Base-by-base conservation (phyloP, 805 yeast species). In the Starmerella potacharoeniae region DNA sequence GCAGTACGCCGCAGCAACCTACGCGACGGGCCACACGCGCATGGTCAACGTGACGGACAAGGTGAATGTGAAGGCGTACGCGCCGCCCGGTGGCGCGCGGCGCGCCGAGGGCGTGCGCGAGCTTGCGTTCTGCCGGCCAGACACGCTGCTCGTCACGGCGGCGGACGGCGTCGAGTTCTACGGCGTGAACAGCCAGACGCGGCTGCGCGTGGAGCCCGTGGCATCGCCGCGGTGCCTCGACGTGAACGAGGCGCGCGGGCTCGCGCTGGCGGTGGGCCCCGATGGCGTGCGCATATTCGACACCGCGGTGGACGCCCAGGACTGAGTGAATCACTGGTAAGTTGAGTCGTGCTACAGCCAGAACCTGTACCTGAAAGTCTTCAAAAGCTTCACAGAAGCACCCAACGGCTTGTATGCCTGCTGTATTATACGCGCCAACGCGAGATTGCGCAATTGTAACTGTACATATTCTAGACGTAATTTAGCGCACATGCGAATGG, bases 1-100 rank as follows among this genome's bases (percentile, higher is more conserved):
- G 14, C 82, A 80, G 60, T 89, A 77, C 63, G 75, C 91, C 3
- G 71, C 88, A 43, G 86, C 93, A 37, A 80, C 88, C 22, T 81
- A 95, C 14, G 71, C 86, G 55, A 96, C 89, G 67, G 96, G 96
- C 3, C 71, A 49, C 5, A 51, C 56, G 33, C 55, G 58, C 10
- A 29, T 57, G 53, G 29, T 57, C 6, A 33, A 52, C 35, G 16
- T 55, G 6, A 44, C 33, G 3, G 52, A 51, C 49, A 47, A 43
- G 30, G 28, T 14, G 22, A 51, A 49, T 31, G 42, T 44, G 11
- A 49, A 49, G 36, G 28, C 29, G 35, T 55, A 40, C 35, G 52
- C 44, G 14, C 33, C 33, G 29, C 40, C 46, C 5, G 13, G 16
- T 4, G 49, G 36, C 17, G 31, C 31, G 10, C 17, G 6, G 33